Evolutionary conservation across 345 rosid genomes (phyloP).

Genomic region (Arabidopsis suecica): DNA sequence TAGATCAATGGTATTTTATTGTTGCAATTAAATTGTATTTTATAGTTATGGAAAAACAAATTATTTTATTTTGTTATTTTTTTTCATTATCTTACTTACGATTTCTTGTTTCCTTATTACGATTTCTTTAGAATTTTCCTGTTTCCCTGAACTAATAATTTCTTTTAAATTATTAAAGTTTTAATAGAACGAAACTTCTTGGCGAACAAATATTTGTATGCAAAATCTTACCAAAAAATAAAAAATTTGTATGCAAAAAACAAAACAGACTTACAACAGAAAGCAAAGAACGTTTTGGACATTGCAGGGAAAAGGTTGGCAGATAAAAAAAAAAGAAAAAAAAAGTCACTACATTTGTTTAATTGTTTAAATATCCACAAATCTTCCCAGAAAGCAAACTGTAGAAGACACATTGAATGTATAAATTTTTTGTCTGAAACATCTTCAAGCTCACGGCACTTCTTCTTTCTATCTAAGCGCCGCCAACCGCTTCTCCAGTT

Average conservation of each 20-base stretch:
- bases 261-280: neutral
- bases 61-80: too few relatives aligned
- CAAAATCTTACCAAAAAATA: neutral
- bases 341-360: neutral
- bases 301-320: neutral
- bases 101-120: neutral
- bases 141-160: neutral
- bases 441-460: conserved; percentile 19
- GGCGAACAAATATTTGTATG: neutral
- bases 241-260: neutral
- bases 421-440: neutral
- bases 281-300: neutral
- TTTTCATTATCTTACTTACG: neutral
- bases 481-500: conserved; percentile 91
- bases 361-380: conserved; percentile 18
- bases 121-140: too few relatives aligned
- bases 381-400: conserved; percentile 3
- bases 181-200: neutral
- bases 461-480: conserved; percentile 63
- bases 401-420: conserved; percentile 27
- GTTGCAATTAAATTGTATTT: too few relatives aligned
- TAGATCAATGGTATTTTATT: too few relatives aligned
- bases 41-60: too few relatives aligned
- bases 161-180: neutral
- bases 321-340: neutral